Evolutionary conservation across 2,329 filamentous ascomycete species (phyloP).

Genomic region (Pyrenophora graminea): DNA sequence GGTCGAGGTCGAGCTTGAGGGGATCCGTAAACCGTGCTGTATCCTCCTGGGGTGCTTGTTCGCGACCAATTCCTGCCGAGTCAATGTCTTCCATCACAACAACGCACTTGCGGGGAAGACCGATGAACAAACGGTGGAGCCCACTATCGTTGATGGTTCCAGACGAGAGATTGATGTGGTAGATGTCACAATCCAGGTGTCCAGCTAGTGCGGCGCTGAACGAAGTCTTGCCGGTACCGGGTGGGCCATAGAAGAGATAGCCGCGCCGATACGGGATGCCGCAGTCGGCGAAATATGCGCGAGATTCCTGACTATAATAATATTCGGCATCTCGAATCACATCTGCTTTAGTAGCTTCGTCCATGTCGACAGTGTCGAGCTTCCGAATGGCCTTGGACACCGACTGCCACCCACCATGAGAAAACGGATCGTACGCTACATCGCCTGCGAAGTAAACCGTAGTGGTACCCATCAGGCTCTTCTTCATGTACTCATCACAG

Average conservation of each 20-base stretch:
- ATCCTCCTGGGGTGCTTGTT: constrained; percentile 7
- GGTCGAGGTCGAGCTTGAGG: not conserved
- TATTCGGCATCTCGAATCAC: constrained; percentile 43
- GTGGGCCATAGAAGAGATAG: constrained; percentile 49
- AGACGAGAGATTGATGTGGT: constrained; percentile 42
- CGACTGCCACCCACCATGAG: constrained; percentile 23
- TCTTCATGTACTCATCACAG: constrained; percentile 30
- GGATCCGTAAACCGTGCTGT: not conserved
- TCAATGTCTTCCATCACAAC: constrained; percentile 51
- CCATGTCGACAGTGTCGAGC: constrained; percentile 40
- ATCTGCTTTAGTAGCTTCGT: constrained; percentile 31
- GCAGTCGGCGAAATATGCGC: constrained; percentile 42
- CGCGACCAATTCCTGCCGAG: constrained; percentile 38
- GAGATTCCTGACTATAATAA: constrained; percentile 43
- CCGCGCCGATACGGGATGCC: constrained; percentile 43
- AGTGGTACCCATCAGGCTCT: constrained; percentile 28
- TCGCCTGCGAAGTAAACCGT: constrained; percentile 33
- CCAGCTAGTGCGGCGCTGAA: constrained; percentile 47
- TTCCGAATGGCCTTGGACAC: constrained; percentile 33
- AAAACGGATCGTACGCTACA: constrained; percentile 9
- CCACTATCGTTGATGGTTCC: constrained; percentile 34
- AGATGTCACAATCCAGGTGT: constrained; percentile 46
- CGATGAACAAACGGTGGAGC: constrained; percentile 25
- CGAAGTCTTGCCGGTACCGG: constrained; percentile 49
- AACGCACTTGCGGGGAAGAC: constrained; percentile 44